These are phyloP conservation scores for Cystobasidium tubakii DNA, from an alignment of 768 basidiomycete genomes.

Conservation along the genomic window DNA sequence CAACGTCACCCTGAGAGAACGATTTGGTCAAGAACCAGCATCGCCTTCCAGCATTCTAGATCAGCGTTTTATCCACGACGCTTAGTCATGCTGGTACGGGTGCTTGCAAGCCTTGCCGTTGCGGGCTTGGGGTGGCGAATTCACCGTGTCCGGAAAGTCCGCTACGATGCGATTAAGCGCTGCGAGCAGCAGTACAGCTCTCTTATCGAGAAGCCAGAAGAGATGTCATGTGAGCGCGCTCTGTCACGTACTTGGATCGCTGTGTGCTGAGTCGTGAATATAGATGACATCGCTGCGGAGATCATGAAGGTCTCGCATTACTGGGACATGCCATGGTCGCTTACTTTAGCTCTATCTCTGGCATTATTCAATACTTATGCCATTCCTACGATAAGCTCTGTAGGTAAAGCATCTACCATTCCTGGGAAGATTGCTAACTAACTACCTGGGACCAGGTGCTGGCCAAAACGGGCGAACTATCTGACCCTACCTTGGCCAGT, in stretches of 20 bases:
- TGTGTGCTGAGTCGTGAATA: neutral
- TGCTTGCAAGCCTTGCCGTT: neutral
- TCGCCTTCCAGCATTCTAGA: too few species aligned
- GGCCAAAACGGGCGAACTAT: slow-evolving; percentile 1
- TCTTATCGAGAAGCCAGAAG: slow-evolving; percentile 1
- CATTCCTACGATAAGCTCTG: slow-evolving; percentile 31
- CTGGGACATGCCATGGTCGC: slow-evolving; percentile 24
- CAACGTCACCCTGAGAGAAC: too few species aligned
- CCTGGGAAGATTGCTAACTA: too few species aligned
- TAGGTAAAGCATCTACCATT: neutral
- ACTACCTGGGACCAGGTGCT: slow-evolving; percentile 25
- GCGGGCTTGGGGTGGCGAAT: slow-evolving; percentile 11
- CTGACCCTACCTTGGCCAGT: neutral
- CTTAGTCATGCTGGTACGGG: neutral
- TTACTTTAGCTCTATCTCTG: slow-evolving; percentile 12
- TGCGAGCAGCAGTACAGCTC: slow-evolving; percentile 1
- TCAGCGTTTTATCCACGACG: too few species aligned
- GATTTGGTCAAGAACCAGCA: too few species aligned
- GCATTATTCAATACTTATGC: slow-evolving; percentile 37
- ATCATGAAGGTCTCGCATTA: slow-evolving; percentile 34
- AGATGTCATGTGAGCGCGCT: slow-evolving; percentile 1
- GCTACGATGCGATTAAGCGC: neutral
- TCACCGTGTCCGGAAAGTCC: neutral
- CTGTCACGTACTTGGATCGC: neutral
- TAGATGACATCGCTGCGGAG: slow-evolving; percentile 16